A percentile compares a stretch with the other conserved stretches of the same genome.
Evolutionary conservation across 2,329 filamentous ascomycete genomes (phyloP).

Genomic region (Trichophyton verrucosum): DNA sequence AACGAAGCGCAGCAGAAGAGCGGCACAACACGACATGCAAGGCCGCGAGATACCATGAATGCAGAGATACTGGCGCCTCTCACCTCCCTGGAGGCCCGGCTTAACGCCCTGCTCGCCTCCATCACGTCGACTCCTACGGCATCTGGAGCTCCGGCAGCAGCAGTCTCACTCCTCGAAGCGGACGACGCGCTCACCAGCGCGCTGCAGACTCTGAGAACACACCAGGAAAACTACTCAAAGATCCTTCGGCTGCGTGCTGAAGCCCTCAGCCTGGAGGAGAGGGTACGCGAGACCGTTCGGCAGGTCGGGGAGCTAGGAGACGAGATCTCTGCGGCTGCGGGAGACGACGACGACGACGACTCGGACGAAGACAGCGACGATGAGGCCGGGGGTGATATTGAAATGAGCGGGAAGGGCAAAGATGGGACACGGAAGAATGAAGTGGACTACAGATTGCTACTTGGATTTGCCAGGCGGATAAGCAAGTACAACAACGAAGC

Average conservation of each 20-base stretch:
- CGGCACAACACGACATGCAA: neutral
- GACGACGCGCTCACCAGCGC: conserved; percentile 32
- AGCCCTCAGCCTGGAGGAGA: conserved; percentile 28
- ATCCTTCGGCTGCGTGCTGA: conserved; percentile 32
- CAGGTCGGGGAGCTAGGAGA: conserved; percentile 30
- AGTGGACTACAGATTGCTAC: conserved; percentile 33
- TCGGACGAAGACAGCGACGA: conserved; percentile 18
- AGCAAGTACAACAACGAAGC: conserved; percentile 37
- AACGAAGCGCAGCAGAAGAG: neutral
- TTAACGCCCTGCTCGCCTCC: conserved; percentile 30
- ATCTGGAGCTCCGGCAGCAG: conserved; percentile 30
- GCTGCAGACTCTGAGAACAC: conserved; percentile 30
- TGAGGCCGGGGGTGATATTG: conserved; percentile 12
- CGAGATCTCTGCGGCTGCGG: conserved; percentile 26
- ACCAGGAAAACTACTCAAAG: conserved; percentile 34
- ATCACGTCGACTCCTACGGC: conserved; percentile 35
- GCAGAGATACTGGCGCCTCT: conserved; percentile 28
- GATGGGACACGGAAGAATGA: conserved; percentile 20
- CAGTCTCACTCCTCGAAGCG: conserved; percentile 29
- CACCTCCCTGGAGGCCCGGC: conserved; percentile 30
- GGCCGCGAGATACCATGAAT: conserved; percentile 26
- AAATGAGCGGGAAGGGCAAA: conserved; percentile 12
- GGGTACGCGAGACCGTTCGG: conserved; percentile 31
- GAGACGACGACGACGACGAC: conserved; percentile 21
- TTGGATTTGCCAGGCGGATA: conserved; percentile 36